These are phyloP conservation scores for Irpex rosettiformis DNA, from an alignment of 1,284 basidiomycete species.

Conservation along the genomic window DNA sequence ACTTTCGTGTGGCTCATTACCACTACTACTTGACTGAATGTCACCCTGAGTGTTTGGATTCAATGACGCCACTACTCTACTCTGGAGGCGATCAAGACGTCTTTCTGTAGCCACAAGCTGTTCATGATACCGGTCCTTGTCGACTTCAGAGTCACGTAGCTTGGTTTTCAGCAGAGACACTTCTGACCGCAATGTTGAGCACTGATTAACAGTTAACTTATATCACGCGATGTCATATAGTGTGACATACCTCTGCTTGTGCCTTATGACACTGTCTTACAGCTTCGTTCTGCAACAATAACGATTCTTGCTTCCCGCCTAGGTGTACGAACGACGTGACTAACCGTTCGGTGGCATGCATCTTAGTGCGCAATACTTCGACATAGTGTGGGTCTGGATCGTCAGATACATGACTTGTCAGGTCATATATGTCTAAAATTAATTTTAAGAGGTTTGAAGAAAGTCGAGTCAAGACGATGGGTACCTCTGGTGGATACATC, in stretches of 20 bases:
- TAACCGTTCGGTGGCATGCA: slow-evolving; percentile 57
- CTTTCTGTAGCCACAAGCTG: slow-evolving; percentile 65
- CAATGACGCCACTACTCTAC: slow-evolving; percentile 51
- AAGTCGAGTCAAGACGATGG: slow-evolving; percentile 12
- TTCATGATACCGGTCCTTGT: slow-evolving; percentile 52
- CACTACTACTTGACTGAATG: slow-evolving; percentile 32
- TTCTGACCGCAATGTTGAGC: slow-evolving; percentile 55
- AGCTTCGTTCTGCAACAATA: slow-evolving; percentile 34
- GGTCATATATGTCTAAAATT: slow-evolving; percentile 41
- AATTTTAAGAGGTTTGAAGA: slow-evolving; percentile 10
- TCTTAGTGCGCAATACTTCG: slow-evolving; percentile 48
- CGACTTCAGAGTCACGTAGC: slow-evolving; percentile 51
- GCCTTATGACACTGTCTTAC: slow-evolving; percentile 48
- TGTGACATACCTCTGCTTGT: slow-evolving; percentile 56
- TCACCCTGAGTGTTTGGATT: slow-evolving; percentile 27
- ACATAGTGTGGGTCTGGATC: slow-evolving; percentile 43
- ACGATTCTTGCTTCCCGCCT: slow-evolving; percentile 30
- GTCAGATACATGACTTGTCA: slow-evolving; percentile 49
- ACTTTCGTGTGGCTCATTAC: slow-evolving; percentile 39
- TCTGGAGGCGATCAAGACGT: slow-evolving; percentile 69
- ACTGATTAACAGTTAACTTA: slow-evolving; percentile 34
- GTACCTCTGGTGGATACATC: slow-evolving; percentile 44
- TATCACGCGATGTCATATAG: neutral
- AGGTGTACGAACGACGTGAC: slow-evolving; percentile 57
- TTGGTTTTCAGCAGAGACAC: slow-evolving; percentile 54